Evolutionary conservation across 73 alveolate genomes (phyloP).

Genomic region (Breviolum minutum): DNA sequence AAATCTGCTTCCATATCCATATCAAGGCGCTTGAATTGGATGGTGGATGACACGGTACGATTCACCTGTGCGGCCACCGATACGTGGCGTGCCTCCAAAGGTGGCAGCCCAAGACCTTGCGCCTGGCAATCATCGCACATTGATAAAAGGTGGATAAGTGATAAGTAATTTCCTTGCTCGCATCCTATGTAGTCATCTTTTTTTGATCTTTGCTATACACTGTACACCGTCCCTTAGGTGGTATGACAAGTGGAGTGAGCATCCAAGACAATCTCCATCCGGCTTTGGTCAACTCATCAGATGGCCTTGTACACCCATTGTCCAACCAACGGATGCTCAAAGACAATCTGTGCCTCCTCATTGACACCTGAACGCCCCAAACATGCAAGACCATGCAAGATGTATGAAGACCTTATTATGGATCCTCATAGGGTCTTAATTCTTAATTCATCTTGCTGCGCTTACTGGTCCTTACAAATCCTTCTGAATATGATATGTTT

Average conservation of each 20-base stretch:
- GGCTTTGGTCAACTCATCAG: constrained; percentile 89
- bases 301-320: constrained; percentile 98
- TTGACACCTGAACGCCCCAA: constrained; percentile 19
- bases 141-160: no score
- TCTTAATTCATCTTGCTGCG: no score
- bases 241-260: neutral
- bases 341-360: constrained; percentile 95
- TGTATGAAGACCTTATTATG: no score
- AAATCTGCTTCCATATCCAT: neutral
- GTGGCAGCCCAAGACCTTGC: constrained; percentile 92
- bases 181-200: neutral
- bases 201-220: no score
- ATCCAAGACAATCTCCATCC: neutral
- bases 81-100: constrained; percentile 97
- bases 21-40: constrained; percentile 97
- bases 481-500: no score
- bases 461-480: neutral
- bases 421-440: no score
- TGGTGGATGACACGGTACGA: constrained; percentile 98
- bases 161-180: neutral
- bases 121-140: neutral
- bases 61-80: constrained; percentile 98
- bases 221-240: no score
- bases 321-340: constrained; percentile 98
- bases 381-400: no score